Conservation (phyloP, 805 yeast genomes). For the Kuraishia borneana region DNA sequence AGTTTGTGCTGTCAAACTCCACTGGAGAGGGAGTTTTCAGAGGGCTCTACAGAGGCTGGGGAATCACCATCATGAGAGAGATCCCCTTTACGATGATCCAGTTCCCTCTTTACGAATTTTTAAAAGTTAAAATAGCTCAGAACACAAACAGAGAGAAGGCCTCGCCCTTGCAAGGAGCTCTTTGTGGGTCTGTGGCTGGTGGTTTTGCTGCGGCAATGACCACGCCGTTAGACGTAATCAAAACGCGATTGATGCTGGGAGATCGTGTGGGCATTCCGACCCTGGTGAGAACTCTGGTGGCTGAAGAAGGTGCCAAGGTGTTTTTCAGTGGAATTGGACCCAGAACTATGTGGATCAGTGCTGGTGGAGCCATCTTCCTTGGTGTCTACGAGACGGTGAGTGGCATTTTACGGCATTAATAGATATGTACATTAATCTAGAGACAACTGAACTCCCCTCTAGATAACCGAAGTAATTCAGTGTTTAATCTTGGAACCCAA, state of each 20-base stretch:
- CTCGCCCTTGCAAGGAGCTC: conserved; percentile 67
- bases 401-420: no score
- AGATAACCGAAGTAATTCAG: no score
- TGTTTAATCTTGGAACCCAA: conserved; percentile 12
- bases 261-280: conserved; percentile 30
- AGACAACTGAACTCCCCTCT: no score
- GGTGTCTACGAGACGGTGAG: conserved; percentile 82
- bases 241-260: conserved; percentile 78
- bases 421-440: neutral
- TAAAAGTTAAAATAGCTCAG: conserved; percentile 53
- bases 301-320: conserved; percentile 64
- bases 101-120: conserved; percentile 82
- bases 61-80: conserved; percentile 85
- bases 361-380: conserved; percentile 95
- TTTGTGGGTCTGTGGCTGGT: conserved; percentile 77
- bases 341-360: conserved; percentile 93
- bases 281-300: conserved; percentile 40
- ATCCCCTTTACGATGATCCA: conserved; percentile 95
- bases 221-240: conserved; percentile 70
- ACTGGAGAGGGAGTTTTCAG: conserved; percentile 68
- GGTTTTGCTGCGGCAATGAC: conserved; percentile 75
- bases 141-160: conserved; percentile 26
- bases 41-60: conserved; percentile 90
- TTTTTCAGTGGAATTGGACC: conserved; percentile 88
- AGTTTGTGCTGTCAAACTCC: conserved; percentile 45